Conservation (phyloP, 1,139 yeast species). For the Candida smagusa region DNA sequence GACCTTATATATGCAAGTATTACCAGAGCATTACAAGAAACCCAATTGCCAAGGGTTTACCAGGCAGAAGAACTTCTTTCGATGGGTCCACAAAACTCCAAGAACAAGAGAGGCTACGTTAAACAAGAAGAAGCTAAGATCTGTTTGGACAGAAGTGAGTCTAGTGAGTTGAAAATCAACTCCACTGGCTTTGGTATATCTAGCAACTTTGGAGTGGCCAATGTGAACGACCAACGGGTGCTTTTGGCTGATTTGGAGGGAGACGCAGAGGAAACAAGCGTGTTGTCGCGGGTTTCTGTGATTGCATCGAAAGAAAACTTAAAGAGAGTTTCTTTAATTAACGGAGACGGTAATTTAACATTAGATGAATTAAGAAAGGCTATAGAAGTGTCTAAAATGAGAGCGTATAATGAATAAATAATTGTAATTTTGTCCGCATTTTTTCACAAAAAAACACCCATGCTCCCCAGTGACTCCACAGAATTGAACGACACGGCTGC, state of each 20-base stretch:
- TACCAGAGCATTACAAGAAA: slow-evolving; percentile 57
- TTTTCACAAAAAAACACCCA: background rate
- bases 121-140: slow-evolving; percentile 20
- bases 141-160: slow-evolving; percentile 2
- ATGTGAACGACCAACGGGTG: slow-evolving; percentile 33
- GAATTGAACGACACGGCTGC: background rate
- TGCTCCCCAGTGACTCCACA: no score
- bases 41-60: slow-evolving; percentile 65
- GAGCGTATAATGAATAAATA: slow-evolving; percentile 6
- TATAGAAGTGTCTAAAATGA: slow-evolving; percentile 40
- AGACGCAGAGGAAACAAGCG: slow-evolving; percentile 66
- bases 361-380: slow-evolving; percentile 45
- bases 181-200: slow-evolving; percentile 17
- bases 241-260: slow-evolving; percentile 73
- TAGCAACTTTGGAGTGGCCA: slow-evolving; percentile 65
- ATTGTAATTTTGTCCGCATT: background rate
- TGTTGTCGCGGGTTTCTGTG: slow-evolving; percentile 41
- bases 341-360: slow-evolving; percentile 19
- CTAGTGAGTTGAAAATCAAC: slow-evolving; percentile 27
- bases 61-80: slow-evolving; percentile 41
- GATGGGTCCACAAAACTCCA: slow-evolving; percentile 8
- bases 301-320: slow-evolving; percentile 21
- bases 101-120: slow-evolving; percentile 31
- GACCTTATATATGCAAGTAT: slow-evolving; percentile 76
- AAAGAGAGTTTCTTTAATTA: slow-evolving; percentile 15